Percentiles rank a stretch among this genome's conserved stretches.
Evolutionary conservation across 352 stramenopile genomes (phyloP).

Genomic region (Globisporangium barbulae): DNA sequence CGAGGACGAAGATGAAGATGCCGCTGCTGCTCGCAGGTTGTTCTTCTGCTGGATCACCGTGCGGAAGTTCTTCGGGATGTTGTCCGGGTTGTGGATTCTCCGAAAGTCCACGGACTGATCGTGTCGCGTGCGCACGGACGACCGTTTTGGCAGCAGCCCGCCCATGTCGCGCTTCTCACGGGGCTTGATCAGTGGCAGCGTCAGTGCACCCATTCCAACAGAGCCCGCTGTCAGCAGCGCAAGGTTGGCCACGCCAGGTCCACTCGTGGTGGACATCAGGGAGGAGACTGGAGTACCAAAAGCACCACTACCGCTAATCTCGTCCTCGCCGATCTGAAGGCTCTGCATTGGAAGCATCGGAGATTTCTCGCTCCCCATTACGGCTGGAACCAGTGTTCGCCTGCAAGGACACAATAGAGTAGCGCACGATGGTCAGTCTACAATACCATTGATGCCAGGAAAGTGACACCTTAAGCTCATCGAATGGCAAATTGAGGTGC

Average conservation of each 20-base stretch:
- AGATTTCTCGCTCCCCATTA: constrained; percentile 5
- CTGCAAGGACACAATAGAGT: constrained; percentile 1
- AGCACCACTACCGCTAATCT: neutral
- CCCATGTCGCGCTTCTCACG: constrained; percentile 64
- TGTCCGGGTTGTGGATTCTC: constrained; percentile 62
- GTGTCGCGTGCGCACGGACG: constrained; percentile 51
- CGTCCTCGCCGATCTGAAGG: constrained; percentile 7
- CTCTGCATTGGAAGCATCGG: constrained; percentile 14
- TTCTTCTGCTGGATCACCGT: constrained; percentile 53
- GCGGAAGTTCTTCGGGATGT: constrained; percentile 74
- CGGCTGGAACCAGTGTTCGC: constrained; percentile 13
- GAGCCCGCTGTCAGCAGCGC: constrained; percentile 6
- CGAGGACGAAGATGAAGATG: constrained; percentile 1
- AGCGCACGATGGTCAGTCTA: neutral
- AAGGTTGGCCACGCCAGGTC: constrained; percentile 6
- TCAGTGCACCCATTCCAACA: constrained; percentile 31
- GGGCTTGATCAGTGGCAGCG: constrained; percentile 48
- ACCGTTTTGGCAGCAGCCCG: constrained; percentile 64
- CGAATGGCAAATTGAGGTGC: neutral
- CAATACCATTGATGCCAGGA: neutral
- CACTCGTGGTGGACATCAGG: neutral
- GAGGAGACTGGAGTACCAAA: neutral
- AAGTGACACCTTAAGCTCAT: neutral
- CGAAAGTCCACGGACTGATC: constrained; percentile 66
- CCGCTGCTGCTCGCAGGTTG: constrained; percentile 20